Percentiles rank a stretch among this genome's conserved stretches.
Evolutionary conservation across 345 rosid species (phyloP).

Genomic region (Acer negundo): DNA sequence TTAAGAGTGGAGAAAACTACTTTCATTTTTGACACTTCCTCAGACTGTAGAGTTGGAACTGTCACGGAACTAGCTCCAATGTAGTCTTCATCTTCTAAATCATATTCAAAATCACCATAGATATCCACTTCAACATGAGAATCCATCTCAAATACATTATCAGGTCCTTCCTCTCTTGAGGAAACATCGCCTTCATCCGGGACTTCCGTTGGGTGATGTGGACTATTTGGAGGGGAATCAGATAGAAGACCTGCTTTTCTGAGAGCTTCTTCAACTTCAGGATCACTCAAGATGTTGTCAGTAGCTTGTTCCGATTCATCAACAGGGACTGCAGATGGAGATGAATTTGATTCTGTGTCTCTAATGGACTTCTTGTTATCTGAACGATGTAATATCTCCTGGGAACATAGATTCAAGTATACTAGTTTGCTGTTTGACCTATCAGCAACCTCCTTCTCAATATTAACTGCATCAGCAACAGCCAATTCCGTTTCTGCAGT

Average conservation of each 20-base stretch:
- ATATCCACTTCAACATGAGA: constrained; percentile 67
- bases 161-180: constrained; percentile 49
- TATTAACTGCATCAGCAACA: constrained; percentile 94
- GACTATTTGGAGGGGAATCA: constrained; percentile 94
- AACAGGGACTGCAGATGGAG: constrained; percentile 30
- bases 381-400: constrained; percentile 62
- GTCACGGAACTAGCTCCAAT: constrained; percentile 56
- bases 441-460: constrained; percentile 79
- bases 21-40: constrained; percentile 68
- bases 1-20: constrained; percentile 62
- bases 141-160: constrained; percentile 67
- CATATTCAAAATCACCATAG: constrained; percentile 86
- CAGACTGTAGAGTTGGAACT: constrained; percentile 45
- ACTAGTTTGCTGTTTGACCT: constrained; percentile 85
- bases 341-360: constrained; percentile 39
- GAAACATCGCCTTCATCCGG: constrained; percentile 36
- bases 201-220: constrained; percentile 37
- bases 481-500: constrained; percentile 94
- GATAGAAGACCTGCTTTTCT: constrained; percentile 87
- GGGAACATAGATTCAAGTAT: constrained; percentile 92
- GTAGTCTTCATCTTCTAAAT: constrained; percentile 80
- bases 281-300: constrained; percentile 44
- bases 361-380: constrained; percentile 36
- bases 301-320: constrained; percentile 37
- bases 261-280: constrained; percentile 59